phyloP scores from a whole-genome alignment of 768 basidiomycete species.

The Amanita fuliginea region DNA sequence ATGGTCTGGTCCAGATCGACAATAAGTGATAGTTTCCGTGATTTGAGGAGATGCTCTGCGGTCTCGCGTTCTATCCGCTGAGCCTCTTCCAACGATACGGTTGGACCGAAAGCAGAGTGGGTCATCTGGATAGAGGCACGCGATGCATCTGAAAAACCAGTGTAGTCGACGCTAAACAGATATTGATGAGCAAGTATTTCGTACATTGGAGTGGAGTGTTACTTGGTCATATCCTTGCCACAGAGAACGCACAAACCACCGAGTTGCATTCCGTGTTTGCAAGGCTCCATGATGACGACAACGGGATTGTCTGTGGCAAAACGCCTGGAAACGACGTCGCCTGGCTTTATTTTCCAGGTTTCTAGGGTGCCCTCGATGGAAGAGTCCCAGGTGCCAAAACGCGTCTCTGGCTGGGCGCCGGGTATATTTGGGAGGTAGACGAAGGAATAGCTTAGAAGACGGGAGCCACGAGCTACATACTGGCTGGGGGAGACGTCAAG shows the following conservation, averaged over 20 bases:
- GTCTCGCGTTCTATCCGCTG: constrained; percentile 79
- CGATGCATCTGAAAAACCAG: constrained; percentile 76
- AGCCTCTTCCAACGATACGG: constrained; percentile 88
- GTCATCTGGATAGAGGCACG: constrained; percentile 91
- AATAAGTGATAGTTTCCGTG: constrained; percentile 82
- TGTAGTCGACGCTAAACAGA: constrained; percentile 58
- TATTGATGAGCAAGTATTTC: constrained; percentile 3
- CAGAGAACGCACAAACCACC: constrained; percentile 90
- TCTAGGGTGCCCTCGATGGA: constrained; percentile 72
- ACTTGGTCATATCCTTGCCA: constrained; percentile 93
- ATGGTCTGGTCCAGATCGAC: constrained; percentile 99
- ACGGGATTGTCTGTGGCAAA: constrained; percentile 50
- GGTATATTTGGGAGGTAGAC: constrained; percentile 37
- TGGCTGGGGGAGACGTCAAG: constrained; percentile 39
- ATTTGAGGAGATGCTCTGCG: constrained; percentile 62
- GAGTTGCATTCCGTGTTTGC: constrained; percentile 90
- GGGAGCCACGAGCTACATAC: constrained; percentile 56
- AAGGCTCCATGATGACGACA: constrained; percentile 75
- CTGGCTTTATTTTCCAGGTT: constrained; percentile 56
- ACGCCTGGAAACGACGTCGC: constrained; percentile 51
- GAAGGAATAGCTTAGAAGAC: constrained; percentile 80
- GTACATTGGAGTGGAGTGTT: constrained; percentile 10
- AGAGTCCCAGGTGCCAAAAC: constrained; percentile 88
- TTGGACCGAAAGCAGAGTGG: constrained; percentile 84
- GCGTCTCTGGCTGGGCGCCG: constrained; percentile 44